Conservation (phyloP, 371 early-diverging fungal species). For the Syncephalastrum sp. region DNA sequence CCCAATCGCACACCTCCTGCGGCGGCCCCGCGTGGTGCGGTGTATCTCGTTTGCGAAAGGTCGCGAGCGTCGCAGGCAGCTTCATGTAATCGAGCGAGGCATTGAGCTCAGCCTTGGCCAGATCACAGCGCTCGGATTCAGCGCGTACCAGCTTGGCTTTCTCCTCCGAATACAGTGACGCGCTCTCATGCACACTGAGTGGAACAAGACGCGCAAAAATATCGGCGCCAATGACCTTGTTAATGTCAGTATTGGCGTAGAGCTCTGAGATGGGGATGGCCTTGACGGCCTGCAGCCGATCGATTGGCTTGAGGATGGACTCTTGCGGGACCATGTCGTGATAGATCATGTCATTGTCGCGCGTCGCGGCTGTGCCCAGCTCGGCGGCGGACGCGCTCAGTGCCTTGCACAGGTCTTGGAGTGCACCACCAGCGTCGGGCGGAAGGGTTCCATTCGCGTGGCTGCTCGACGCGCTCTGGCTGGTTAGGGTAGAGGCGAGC, state of each 20-base stretch:
- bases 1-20: slow-evolving; percentile 59
- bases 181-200: slow-evolving; percentile 87
- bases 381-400: slow-evolving; percentile 60
- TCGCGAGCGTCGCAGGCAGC: slow-evolving; percentile 72
- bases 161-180: slow-evolving; percentile 92
- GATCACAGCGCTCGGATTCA: slow-evolving; percentile 73
- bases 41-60: slow-evolving; percentile 64
- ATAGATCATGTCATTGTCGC: slow-evolving; percentile 96
- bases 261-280: slow-evolving; percentile 75
- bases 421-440: slow-evolving; percentile 57
- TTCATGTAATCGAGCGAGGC: slow-evolving; percentile 86
- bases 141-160: slow-evolving; percentile 87
- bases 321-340: slow-evolving; percentile 84
- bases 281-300: slow-evolving; percentile 79
- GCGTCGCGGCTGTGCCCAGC: slow-evolving; percentile 54
- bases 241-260: slow-evolving; percentile 66
- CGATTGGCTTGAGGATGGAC: slow-evolving; percentile 77
- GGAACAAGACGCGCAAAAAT: slow-evolving; percentile 89
- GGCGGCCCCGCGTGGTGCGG: slow-evolving; percentile 56
- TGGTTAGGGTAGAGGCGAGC: slow-evolving; percentile 62
- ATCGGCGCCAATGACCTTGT: slow-evolving; percentile 78
- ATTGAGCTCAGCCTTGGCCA: slow-evolving; percentile 85
- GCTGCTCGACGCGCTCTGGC: slow-evolving; percentile 39
- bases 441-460: slow-evolving; percentile 31
- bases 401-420: slow-evolving; percentile 68